Percentiles rank a stretch among this genome's conserved stretches.
Evolutionary conservation across 148 eudicot genomes (phyloP).

Genomic region (Cornus controversa): DNA sequence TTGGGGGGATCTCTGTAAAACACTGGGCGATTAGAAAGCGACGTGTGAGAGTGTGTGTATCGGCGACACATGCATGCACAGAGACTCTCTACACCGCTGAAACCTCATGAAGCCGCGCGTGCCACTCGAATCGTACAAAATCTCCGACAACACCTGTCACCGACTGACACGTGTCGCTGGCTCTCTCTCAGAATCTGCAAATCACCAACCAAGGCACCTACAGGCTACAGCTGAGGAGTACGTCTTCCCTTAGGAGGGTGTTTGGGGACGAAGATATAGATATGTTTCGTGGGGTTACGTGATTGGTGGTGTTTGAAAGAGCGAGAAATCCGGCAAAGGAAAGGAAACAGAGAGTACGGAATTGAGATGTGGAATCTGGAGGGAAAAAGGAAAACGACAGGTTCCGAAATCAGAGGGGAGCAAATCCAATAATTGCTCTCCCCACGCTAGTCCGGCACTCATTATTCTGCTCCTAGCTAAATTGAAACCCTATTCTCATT

Average conservation of each 20-base stretch:
- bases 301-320: constrained; percentile 6
- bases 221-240: background rate
- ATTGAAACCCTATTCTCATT: background rate
- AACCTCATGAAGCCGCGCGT: background rate
- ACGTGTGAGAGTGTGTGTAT: background rate
- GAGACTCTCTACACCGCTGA: too few species aligned
- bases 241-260: too few species aligned
- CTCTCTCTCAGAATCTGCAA: too few species aligned
- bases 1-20: background rate
- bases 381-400: constrained; percentile 14
- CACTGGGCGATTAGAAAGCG: background rate
- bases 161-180: background rate
- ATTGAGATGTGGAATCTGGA: background rate
- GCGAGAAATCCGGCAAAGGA: constrained; percentile 24
- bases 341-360: constrained; percentile 15
- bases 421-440: constrained; percentile 32
- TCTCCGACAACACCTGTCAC: background rate
- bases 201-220: too few species aligned
- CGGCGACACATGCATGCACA: constrained; percentile 1
- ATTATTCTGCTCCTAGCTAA: constrained; percentile 19
- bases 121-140: background rate
- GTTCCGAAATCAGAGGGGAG: constrained; percentile 1
- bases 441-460: constrained; percentile 36
- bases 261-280: too few species aligned
- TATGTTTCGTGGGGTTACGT: background rate